Evolutionary conservation across 129 eudicot species (phyloP).

Genomic region (Flaveria brownii): DNA sequence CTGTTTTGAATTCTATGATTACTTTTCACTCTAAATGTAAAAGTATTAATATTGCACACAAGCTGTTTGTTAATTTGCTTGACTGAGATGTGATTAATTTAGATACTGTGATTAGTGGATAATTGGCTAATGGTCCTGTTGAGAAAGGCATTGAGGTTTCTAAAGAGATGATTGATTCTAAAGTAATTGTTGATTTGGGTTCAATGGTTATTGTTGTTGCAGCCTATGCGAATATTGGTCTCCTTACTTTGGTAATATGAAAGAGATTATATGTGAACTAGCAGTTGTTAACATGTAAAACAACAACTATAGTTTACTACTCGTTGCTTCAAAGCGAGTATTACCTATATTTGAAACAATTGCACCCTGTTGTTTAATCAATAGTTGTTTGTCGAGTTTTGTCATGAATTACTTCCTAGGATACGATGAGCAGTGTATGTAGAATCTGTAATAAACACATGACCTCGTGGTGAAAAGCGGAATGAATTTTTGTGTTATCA

Average conservation of each 20-base stretch:
- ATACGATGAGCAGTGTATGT: background rate
- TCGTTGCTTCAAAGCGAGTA: no score
- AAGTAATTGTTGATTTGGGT: slow-evolving; percentile 44
- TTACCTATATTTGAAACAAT: no score
- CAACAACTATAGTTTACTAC: no score
- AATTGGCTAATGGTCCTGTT: slow-evolving; percentile 39
- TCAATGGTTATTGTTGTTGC: slow-evolving; percentile 49
- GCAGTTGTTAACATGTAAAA: no score
- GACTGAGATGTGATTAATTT: slow-evolving; percentile 61
- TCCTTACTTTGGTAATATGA: slow-evolving; percentile 3
- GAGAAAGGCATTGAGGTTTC: slow-evolving; percentile 44
- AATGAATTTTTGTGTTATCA: background rate
- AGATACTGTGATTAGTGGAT: slow-evolving; percentile 68
- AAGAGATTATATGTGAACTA: no score
- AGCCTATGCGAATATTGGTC: slow-evolving; percentile 44
- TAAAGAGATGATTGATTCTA: slow-evolving; percentile 39
- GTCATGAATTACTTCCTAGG: background rate
- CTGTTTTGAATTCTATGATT: slow-evolving; percentile 48
- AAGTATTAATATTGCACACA: slow-evolving; percentile 34
- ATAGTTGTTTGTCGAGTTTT: no score
- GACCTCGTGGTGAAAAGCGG: background rate
- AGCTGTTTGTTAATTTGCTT: slow-evolving; percentile 57
- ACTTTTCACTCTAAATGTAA: slow-evolving; percentile 44
- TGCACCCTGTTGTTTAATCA: no score
- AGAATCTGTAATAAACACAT: no score